These are phyloP conservation scores for Eucalyptus grandis DNA, from an alignment of 345 rosid genomes.

Conservation along the genomic window DNA sequence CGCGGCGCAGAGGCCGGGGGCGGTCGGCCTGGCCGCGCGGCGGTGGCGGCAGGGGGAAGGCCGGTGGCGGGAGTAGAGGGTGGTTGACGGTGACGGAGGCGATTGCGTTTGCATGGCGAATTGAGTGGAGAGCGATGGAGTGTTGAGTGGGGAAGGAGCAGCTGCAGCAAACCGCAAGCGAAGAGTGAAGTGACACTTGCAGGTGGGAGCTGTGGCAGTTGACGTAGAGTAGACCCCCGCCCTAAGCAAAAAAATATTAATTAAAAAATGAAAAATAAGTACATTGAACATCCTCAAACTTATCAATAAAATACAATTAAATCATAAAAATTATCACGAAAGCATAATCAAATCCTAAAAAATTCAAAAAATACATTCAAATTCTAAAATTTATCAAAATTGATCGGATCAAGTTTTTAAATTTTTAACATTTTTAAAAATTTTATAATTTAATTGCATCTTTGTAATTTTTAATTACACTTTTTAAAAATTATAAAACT, in stretches of 20 bases:
- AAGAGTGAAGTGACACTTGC: background rate
- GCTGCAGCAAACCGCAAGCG: background rate
- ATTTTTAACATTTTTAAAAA: too few species aligned
- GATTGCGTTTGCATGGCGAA: background rate
- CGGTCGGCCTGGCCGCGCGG: slow-evolving; percentile 17
- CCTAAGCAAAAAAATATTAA: background rate
- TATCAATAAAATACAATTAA: too few species aligned
- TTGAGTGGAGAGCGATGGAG: background rate
- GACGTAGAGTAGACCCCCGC: background rate
- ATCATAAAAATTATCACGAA: too few species aligned
- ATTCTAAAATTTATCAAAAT: too few species aligned
- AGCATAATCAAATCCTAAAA: accelerated
- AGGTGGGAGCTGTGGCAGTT: background rate
- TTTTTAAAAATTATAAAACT: accelerated
- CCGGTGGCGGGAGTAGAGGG: slow-evolving; percentile 20
- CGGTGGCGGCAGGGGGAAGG: slow-evolving; percentile 47
- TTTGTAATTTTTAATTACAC: too few species aligned
- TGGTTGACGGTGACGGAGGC: slow-evolving; percentile 15
- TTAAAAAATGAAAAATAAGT: background rate
- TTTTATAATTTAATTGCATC: accelerated
- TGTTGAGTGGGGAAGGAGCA: background rate
- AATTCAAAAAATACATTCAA: too few species aligned
- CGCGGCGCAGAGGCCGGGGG: slow-evolving; percentile 54
- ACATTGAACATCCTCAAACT: too few species aligned
- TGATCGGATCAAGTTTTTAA: too few species aligned